Evolutionary conservation across 768 basidiomycete species (phyloP).

Genomic region (Leccinum uliginosum): DNA sequence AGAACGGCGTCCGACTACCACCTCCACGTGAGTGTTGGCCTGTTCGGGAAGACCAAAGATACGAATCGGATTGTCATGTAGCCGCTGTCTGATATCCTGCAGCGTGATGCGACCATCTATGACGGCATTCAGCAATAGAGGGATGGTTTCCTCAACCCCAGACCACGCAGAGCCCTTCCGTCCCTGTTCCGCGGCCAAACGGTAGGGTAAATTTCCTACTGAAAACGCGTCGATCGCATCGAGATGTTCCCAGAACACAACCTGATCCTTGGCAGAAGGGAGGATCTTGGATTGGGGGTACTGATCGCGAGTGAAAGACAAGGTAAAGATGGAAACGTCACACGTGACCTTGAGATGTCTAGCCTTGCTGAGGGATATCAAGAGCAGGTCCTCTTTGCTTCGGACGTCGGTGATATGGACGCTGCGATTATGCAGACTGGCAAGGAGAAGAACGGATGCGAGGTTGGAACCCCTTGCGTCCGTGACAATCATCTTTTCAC

Average conservation of each 20-base stretch:
- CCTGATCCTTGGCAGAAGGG: conserved; percentile 74
- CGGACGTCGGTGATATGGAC: conserved; percentile 91
- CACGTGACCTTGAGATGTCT: conserved; percentile 94
- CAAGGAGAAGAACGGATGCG: conserved; percentile 87
- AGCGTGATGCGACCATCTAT: conserved; percentile 73
- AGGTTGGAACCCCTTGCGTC: conserved; percentile 90
- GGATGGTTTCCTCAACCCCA: conserved; percentile 84
- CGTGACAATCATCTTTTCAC: conserved; percentile 89
- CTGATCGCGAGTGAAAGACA: conserved; percentile 81
- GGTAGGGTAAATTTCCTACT: conserved; percentile 79
- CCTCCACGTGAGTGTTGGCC: conserved; percentile 82
- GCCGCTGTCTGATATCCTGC: conserved; percentile 73
- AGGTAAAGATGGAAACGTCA: conserved; percentile 86
- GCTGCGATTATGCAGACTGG: conserved; percentile 85
- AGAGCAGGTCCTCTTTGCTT: conserved; percentile 76
- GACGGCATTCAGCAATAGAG: conserved; percentile 84
- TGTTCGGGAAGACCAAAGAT: conserved; percentile 93
- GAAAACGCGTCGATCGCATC: conserved; percentile 88
- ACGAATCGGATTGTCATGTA: conserved; percentile 88
- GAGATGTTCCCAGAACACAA: conserved; percentile 80
- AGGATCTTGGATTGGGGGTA: conserved; percentile 63
- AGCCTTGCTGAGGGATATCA: conserved; percentile 93
- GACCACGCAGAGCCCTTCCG: conserved; percentile 62
- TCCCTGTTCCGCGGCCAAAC: conserved; percentile 59
- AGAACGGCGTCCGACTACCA: conserved; percentile 76